These are phyloP conservation scores for Sugiyamaella xylanicola DNA, from an alignment of 1,139 yeast genomes.

Conservation along the genomic window DNA sequence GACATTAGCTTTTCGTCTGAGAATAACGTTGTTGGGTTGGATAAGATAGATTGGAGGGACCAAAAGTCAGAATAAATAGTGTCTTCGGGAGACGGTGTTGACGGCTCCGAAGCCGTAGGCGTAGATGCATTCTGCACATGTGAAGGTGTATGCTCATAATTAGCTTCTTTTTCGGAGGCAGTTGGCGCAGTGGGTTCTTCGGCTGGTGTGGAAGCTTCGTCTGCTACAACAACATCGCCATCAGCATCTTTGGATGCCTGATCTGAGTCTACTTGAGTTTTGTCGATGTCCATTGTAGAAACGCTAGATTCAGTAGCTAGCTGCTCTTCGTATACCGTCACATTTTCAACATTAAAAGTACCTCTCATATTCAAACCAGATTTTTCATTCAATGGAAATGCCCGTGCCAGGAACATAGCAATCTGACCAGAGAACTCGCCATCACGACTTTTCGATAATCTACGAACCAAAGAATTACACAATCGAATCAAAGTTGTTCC, in stretches of 20 bases:
- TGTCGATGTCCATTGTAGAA: constrained; percentile 10
- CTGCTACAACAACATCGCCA: constrained; percentile 14
- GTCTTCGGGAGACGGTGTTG: constrained; percentile 10
- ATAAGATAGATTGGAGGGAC: constrained; percentile 37
- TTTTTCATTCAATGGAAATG: constrained; percentile 45
- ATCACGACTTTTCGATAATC: constrained; percentile 44
- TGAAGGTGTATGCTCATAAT: not conserved
- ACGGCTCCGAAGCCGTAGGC: not conserved
- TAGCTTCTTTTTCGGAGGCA: not conserved
- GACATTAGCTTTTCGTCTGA: constrained; percentile 23
- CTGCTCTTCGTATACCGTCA: constrained; percentile 37
- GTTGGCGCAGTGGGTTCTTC: not conserved
- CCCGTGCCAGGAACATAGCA: constrained; percentile 43
- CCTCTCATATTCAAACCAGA: constrained; percentile 46
- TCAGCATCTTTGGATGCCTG: constrained; percentile 15
- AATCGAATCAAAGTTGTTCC: constrained; percentile 45
- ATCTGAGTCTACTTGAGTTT: not conserved
- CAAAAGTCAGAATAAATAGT: constrained; percentile 34
- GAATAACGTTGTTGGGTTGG: constrained; percentile 36
- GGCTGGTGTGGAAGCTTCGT: not conserved
- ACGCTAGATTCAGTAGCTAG: not conserved
- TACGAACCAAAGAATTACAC: constrained; percentile 43
- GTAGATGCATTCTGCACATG: not conserved
- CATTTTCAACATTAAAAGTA: constrained; percentile 42
- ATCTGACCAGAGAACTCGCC: constrained; percentile 45